Percentiles rank a stretch among this genome's conserved stretches.
phyloP scores from a whole-genome alignment of 2,329 filamentous ascomycete species.

The Trichophyton schoenleinii region DNA sequence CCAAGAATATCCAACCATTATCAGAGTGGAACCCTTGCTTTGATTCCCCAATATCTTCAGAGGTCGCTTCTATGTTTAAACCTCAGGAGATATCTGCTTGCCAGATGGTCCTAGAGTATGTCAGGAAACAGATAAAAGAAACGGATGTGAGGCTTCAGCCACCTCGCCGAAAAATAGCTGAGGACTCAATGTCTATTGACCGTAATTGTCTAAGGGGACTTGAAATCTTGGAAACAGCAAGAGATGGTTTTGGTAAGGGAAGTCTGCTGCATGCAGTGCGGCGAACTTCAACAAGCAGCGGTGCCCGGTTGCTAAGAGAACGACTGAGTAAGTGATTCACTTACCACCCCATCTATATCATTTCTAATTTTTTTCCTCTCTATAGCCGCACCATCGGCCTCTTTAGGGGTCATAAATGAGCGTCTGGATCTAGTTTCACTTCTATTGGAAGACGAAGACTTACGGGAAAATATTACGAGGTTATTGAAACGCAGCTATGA shows the following conservation, averaged over 20 bases:
- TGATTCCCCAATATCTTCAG: slow-evolving; percentile 53
- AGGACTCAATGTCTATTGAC: slow-evolving; percentile 80
- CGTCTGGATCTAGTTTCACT: slow-evolving; percentile 70
- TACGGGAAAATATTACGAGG: slow-evolving; percentile 57
- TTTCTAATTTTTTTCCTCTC: background rate
- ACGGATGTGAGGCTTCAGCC: slow-evolving; percentile 70
- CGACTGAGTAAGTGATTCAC: slow-evolving; percentile 51
- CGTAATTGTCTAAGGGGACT: slow-evolving; percentile 80
- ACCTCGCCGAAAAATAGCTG: slow-evolving; percentile 58
- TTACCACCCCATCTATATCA: background rate
- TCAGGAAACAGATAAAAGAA: slow-evolving; percentile 64
- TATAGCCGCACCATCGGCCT: slow-evolving; percentile 71
- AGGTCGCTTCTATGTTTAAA: slow-evolving; percentile 47
- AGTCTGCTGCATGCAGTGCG: slow-evolving; percentile 84
- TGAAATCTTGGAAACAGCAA: slow-evolving; percentile 76
- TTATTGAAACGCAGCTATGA: slow-evolving; percentile 68
- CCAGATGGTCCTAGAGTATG: slow-evolving; percentile 70
- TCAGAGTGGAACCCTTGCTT: slow-evolving; percentile 64
- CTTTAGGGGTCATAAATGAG: slow-evolving; percentile 60
- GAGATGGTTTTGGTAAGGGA: slow-evolving; percentile 65
- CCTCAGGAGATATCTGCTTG: slow-evolving; percentile 61
- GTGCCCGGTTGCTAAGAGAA: slow-evolving; percentile 67
- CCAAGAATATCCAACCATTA: slow-evolving; percentile 36
- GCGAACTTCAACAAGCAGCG: slow-evolving; percentile 81
- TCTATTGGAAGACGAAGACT: slow-evolving; percentile 52